Evolutionary conservation across 2,329 filamentous ascomycete species (phyloP).

Genomic region (Penicillium sp.): DNA sequence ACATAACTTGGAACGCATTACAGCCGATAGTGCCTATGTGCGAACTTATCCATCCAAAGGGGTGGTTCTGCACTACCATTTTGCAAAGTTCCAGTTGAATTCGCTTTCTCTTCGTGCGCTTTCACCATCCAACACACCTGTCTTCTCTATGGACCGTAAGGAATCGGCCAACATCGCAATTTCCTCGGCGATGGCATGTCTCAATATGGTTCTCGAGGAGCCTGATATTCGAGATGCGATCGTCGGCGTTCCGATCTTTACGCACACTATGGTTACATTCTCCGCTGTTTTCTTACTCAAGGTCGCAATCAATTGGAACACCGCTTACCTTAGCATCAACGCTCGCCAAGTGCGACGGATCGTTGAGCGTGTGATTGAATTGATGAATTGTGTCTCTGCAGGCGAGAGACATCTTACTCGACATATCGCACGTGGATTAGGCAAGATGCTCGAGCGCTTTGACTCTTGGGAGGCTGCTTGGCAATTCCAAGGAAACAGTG

Average conservation of each 20-base stretch:
- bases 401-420: constrained; percentile 44
- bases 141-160: constrained; percentile 46
- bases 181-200: constrained; percentile 47
- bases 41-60: constrained; percentile 52
- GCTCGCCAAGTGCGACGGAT: constrained; percentile 39
- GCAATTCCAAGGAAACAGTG: constrained; percentile 21
- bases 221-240: constrained; percentile 49
- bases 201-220: constrained; percentile 50
- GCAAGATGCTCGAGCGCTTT: constrained; percentile 44
- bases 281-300: constrained; percentile 48
- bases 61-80: constrained; percentile 53
- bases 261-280: constrained; percentile 48
- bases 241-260: constrained; percentile 49
- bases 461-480: constrained; percentile 40
- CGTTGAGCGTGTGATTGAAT: constrained; percentile 41
- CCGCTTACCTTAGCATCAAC: constrained; percentile 41
- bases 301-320: constrained; percentile 46
- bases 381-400: constrained; percentile 42
- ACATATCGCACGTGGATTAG: constrained; percentile 42
- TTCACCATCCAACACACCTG: constrained; percentile 42
- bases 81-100: constrained; percentile 55
- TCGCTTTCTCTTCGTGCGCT: constrained; percentile 43
- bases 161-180: constrained; percentile 48
- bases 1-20: constrained; percentile 5
- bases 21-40: constrained; percentile 46